Conservation (phyloP, 106 monocot genomes). For the Allium sativum region DNA sequence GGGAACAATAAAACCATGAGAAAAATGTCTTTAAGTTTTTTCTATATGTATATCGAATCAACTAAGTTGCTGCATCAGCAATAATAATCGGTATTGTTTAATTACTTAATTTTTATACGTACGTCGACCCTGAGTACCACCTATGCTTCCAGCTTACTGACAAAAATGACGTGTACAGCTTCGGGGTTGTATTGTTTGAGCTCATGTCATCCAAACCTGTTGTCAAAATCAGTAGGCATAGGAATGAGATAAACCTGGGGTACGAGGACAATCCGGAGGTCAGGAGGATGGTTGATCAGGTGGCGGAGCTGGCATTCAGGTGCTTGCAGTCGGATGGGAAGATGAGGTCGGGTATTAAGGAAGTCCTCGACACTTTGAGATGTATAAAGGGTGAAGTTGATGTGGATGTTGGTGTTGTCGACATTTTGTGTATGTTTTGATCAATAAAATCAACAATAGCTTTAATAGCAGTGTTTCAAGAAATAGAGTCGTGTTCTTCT, state of each 20-base stretch:
- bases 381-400: constrained; percentile 1
- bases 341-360: constrained; percentile 13
- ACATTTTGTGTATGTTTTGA: no score
- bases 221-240: constrained; percentile 4
- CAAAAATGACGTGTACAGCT: constrained; percentile 23
- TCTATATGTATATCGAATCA: no score
- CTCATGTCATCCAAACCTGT: constrained; percentile 23
- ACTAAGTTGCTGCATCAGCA: no score
- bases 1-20: no score
- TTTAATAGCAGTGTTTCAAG: no score
- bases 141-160: constrained; percentile 19
- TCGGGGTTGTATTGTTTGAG: constrained; percentile 18
- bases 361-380: constrained; percentile 11
- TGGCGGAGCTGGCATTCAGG: constrained; percentile 14
- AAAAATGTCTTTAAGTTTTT: no score
- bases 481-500: no score
- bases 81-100: no score
- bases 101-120: no score
- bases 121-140: constrained; percentile 19
- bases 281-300: constrained; percentile 6
- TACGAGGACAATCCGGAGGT: constrained; percentile 2
- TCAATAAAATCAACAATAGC: no score
- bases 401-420: no score
- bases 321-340: constrained; percentile 20
- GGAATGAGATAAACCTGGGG: constrained; percentile 13